These are phyloP conservation scores for Ceriops decandra DNA, from an alignment of 345 rosid species.

Conservation along the genomic window DNA sequence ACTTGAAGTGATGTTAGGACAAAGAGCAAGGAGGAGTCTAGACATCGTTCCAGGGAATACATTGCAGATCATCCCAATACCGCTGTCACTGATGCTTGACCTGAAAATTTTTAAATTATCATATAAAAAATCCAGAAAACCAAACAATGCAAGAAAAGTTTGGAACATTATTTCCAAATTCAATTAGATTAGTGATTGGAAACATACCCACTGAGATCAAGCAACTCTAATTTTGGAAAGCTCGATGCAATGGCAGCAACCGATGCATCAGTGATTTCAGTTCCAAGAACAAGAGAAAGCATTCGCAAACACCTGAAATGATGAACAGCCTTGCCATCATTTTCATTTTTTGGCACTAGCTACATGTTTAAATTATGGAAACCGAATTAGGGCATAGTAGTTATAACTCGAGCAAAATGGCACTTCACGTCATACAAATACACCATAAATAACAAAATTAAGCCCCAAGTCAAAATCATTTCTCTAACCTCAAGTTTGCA, in stretches of 20 bases:
- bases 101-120: conserved; percentile 38
- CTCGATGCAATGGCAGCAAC: conserved; percentile 86
- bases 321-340: conserved; percentile 14
- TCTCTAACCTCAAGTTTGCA: conserved; percentile 45
- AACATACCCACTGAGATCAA: conserved; percentile 97
- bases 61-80: conserved; percentile 97
- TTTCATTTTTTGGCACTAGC: not conserved
- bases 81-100: conserved; percentile 90
- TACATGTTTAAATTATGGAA: not conserved
- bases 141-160: not conserved
- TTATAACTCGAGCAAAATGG: not conserved
- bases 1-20: conserved; percentile 98
- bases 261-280: conserved; percentile 86
- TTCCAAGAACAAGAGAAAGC: conserved; percentile 95
- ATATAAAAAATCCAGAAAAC: conserved; percentile 14
- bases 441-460: not conserved
- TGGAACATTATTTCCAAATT: not conserved
- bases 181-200: conserved; percentile 10
- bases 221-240: conserved; percentile 72
- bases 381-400: not conserved
- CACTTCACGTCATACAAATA: not conserved
- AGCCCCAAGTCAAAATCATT: not conserved
- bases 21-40: conserved; percentile 82
- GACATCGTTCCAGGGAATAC: conserved; percentile 73
- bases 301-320: conserved; percentile 66